Evolutionary conservation across 495 filamentous ascomycete species (phyloP).

Genomic region (Chaetomium fimeti): DNA sequence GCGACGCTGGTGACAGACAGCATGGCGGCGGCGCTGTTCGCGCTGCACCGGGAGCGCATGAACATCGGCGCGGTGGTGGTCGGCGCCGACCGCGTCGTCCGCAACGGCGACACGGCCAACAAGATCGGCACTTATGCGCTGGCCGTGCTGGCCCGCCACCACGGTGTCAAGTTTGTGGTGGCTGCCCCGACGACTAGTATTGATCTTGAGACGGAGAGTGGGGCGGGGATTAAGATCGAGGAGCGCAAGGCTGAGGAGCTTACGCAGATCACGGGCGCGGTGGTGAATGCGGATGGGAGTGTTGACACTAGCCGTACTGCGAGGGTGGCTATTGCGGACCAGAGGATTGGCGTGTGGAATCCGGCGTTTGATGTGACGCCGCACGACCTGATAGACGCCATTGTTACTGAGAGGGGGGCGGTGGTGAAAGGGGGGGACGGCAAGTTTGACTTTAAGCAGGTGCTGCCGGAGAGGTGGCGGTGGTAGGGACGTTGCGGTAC

Average conservation of each 20-base stretch:
- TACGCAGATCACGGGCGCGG: slow-evolving; percentile 72
- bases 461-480: slow-evolving; percentile 53
- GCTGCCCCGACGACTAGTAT: slow-evolving; percentile 94
- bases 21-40: slow-evolving; percentile 85
- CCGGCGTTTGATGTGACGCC: slow-evolving; percentile 96
- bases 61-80: slow-evolving; percentile 85
- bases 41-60: slow-evolving; percentile 51
- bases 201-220: slow-evolving; percentile 74
- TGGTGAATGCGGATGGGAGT: slow-evolving; percentile 50
- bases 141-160: slow-evolving; percentile 79
- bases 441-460: slow-evolving; percentile 64
- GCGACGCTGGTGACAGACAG: slow-evolving; percentile 92
- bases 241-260: slow-evolving; percentile 76
- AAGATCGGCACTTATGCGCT: slow-evolving; percentile 97
- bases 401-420: slow-evolving; percentile 90
- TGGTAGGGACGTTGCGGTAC: slow-evolving; percentile 10
- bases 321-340: slow-evolving; percentile 76
- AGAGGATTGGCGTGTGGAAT: slow-evolving; percentile 85
- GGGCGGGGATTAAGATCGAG: slow-evolving; percentile 81
- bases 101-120: slow-evolving; percentile 96
- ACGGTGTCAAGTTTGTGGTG: slow-evolving; percentile 90
- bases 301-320: slow-evolving; percentile 56
- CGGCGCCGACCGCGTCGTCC: slow-evolving; percentile 90
- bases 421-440: slow-evolving; percentile 73
- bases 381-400: slow-evolving; percentile 78